A percentile compares a stretch with the other conserved stretches of the same genome.
These are phyloP conservation scores for Morella rubra DNA, from an alignment of 306 rosid genomes.

Conservation along the genomic window DNA sequence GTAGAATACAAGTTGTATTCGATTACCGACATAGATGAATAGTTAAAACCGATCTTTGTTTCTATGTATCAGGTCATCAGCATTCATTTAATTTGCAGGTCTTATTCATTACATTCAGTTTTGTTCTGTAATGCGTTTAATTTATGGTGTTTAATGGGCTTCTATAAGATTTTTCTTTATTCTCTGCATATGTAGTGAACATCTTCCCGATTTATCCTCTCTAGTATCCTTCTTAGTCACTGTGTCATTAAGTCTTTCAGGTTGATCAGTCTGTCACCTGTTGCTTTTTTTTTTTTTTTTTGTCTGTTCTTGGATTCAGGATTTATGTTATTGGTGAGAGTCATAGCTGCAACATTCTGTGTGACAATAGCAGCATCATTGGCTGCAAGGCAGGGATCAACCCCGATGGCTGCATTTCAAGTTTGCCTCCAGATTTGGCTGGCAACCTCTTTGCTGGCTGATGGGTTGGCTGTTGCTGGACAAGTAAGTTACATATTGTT, in stretches of 20 bases:
- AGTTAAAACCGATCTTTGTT: background rate
- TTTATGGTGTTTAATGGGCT: background rate
- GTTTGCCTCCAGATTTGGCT: slow-evolving; percentile 94
- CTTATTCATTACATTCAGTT: background rate
- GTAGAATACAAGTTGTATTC: background rate
- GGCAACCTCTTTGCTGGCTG: slow-evolving; percentile 91
- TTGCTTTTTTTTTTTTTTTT: background rate
- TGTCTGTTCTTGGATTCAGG: slow-evolving; percentile 45
- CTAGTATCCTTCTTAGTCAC: background rate
- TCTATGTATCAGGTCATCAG: background rate
- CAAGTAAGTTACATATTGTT: slow-evolving; percentile 54
- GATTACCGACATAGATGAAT: background rate
- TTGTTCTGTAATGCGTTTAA: background rate
- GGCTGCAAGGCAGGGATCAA: slow-evolving; percentile 89
- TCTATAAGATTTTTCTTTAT: background rate
- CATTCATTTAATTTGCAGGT: background rate
- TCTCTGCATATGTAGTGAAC: too few species aligned
- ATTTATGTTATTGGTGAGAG: slow-evolving; percentile 82
- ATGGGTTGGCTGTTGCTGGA: slow-evolving; percentile 95
- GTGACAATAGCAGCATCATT: slow-evolving; percentile 89
- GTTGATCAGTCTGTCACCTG: background rate
- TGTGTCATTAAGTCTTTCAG: too few species aligned
- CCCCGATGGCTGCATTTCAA: slow-evolving; percentile 96
- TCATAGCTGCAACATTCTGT: slow-evolving; percentile 88
- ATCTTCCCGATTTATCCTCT: background rate